Percentiles rank a stretch among this genome's conserved stretches.
These are phyloP conservation scores for Hippophae tibetana DNA, from an alignment of 306 rosid genomes.

Conservation along the genomic window DNA sequence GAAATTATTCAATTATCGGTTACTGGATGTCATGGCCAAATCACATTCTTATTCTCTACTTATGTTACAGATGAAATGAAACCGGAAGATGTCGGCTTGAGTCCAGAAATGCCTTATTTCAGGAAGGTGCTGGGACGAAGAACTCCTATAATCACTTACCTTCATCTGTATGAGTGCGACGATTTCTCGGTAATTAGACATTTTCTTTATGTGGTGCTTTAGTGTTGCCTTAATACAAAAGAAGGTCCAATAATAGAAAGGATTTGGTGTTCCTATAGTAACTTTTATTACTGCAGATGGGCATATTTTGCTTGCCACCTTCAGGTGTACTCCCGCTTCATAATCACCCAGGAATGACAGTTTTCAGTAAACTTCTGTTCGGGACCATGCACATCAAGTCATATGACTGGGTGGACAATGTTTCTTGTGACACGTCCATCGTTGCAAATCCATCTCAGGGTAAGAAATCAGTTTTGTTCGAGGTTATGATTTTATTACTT, in stretches of 20 bases:
- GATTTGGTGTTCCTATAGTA: not conserved
- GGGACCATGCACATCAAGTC: constrained; percentile 46
- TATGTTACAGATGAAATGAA: constrained; percentile 49
- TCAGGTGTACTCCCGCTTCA: constrained; percentile 55
- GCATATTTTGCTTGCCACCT: constrained; percentile 54
- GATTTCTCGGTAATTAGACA: constrained; percentile 34
- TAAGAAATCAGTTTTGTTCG: constrained; percentile 19
- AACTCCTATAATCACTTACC: constrained; percentile 44
- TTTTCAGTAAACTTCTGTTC: constrained; percentile 47
- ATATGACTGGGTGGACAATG: constrained; percentile 54
- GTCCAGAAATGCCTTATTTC: constrained; percentile 57
- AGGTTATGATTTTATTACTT: not conserved
- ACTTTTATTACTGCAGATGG: constrained; percentile 27
- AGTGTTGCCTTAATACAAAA: not conserved
- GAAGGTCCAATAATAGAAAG: not conserved
- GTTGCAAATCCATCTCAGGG: constrained; percentile 37
- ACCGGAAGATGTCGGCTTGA: constrained; percentile 63
- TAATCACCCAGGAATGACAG: constrained; percentile 71
- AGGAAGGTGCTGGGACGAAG: constrained; percentile 19
- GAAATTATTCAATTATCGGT: too few species aligned
- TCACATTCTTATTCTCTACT: not conserved
- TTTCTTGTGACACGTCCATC: constrained; percentile 26
- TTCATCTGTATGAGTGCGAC: constrained; percentile 56
- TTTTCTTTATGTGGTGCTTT: not conserved
- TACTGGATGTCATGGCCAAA: not conserved